Evolutionary conservation across 2,329 filamentous ascomycete species (phyloP), one percentile per base, ranked within the genome.

Genomic region (Amphichorda felina): DNA sequence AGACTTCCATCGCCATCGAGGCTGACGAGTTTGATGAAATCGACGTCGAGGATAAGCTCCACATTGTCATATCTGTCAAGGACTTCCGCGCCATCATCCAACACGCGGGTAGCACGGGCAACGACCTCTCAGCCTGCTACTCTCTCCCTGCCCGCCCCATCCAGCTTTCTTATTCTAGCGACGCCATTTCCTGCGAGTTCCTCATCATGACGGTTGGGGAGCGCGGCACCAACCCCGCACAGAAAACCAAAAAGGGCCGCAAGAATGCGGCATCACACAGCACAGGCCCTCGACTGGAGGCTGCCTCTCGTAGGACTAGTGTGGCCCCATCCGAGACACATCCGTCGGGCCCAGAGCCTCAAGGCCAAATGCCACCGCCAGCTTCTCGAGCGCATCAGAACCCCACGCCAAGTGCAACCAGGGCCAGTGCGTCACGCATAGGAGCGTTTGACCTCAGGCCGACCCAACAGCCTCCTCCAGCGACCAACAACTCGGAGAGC

Each of bases 141-240:
- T 87, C 83, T 2, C 62, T 72, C 18, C 82, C 83, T 4, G 73
- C 74, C 13, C 71, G 73, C 13, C 83, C 83, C 2, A 70, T 89
- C 50, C 79, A 85, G 47, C 68, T 89, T 40, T 73, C 67, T 30
- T 89, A 89, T 48, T 66, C 70, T 17, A 69, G 72, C 29, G 76
- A 80, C 39, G 81, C 78, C 24, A 65, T 88, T 22, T 59, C 72
- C 26, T 84, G 78, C 54, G 79, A 88, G 43, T 88, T 87, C 46
- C 80, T 86, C 30, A 68, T 89, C 40, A 88, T 87, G 82, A 89
- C 83, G 1, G 75, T 82, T 8, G 83, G 82, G 11, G 81, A 86
- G 44, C 64, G 67, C 39, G 64, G 65, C 35, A 66, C 58, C 19
- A 64, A 31, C 54, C 63, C 5, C 54, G 52, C 9, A 10, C 26